These are phyloP conservation scores for Clarireedia paspali DNA, from an alignment of 2,329 filamentous ascomycete species.

Conservation along the genomic window DNA sequence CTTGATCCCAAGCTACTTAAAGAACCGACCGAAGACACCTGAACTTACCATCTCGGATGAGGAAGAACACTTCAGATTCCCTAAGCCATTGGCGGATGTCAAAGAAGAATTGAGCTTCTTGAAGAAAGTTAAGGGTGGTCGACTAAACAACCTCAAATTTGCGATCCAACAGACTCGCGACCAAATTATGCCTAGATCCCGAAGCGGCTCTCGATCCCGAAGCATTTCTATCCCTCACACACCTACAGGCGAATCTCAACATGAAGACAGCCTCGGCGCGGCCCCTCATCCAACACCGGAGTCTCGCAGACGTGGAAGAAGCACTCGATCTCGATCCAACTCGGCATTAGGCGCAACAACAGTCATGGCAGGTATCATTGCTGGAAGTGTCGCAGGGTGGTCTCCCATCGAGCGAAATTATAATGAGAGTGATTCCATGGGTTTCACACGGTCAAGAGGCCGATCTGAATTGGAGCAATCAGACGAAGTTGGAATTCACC, in stretches of 20 bases:
- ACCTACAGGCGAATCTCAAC: constrained; percentile 42
- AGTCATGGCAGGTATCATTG: constrained; percentile 78
- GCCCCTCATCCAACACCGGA: constrained; percentile 44
- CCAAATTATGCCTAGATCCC: constrained; percentile 52
- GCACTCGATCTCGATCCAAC: constrained; percentile 54
- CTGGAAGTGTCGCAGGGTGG: constrained; percentile 70
- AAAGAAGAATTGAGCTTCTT: constrained; percentile 75
- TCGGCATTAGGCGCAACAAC: constrained; percentile 67
- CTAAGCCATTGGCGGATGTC: constrained; percentile 64
- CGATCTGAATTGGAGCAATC: constrained; percentile 34
- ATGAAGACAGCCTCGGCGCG: constrained; percentile 43
- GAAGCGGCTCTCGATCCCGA: constrained; percentile 55
- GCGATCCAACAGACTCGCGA: constrained; percentile 69
- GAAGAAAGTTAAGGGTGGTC: constrained; percentile 72
- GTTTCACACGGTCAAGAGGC: constrained; percentile 23
- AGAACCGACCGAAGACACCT: constrained; percentile 24
- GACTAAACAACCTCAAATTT: constrained; percentile 74
- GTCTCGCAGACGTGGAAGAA: constrained; percentile 58
- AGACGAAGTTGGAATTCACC: constrained; percentile 39
- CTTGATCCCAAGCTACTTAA: constrained; percentile 26
- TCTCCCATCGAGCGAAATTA: constrained; percentile 59
- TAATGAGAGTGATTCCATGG: constrained; percentile 23
- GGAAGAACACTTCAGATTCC: constrained; percentile 58
- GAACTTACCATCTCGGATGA: constrained; percentile 56
- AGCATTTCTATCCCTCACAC: constrained; percentile 61